Conservation (phyloP, 2,329 filamentous ascomycete genomes). For the Fusarium mundagurra region DNA sequence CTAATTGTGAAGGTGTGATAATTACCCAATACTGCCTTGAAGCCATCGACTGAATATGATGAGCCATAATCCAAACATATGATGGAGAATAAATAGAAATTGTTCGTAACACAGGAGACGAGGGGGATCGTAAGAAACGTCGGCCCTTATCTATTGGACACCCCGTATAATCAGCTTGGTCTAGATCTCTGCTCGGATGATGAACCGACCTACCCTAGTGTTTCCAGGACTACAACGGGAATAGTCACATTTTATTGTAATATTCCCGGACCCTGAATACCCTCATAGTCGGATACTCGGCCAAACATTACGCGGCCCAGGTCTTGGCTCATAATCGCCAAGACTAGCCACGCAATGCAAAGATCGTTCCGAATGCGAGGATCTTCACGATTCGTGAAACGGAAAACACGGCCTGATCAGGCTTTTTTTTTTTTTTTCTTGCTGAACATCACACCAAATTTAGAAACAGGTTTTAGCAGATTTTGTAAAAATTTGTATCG, state of each 20-base stretch:
- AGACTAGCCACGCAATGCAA: slow-evolving; percentile 14
- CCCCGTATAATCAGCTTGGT: neutral
- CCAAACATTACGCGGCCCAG: slow-evolving; percentile 10
- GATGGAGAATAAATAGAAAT: neutral
- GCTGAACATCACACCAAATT: slow-evolving; percentile 1
- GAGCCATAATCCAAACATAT: neutral
- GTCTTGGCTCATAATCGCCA: slow-evolving; percentile 28
- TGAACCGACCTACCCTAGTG: neutral
- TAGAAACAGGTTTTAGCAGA: neutral
- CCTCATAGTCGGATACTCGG: slow-evolving; percentile 18
- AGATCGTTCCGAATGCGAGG: slow-evolving; percentile 1
- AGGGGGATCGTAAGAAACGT: neutral
- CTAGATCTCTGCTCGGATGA: neutral
- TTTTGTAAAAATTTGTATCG: neutral
- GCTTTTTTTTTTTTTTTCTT: neutral
- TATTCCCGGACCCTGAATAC: neutral
- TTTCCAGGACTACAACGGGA: neutral
- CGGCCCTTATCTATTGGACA: neutral
- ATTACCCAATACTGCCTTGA: too few species aligned
- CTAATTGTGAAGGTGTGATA: too few species aligned
- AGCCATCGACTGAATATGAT: neutral
- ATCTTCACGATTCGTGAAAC: neutral
- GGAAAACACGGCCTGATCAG: neutral
- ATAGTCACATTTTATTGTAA: neutral
- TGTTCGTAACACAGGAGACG: neutral